Base-by-base conservation (phyloP, 495 filamentous ascomycete genomes). In the Aspergillus baeticus region DNA sequence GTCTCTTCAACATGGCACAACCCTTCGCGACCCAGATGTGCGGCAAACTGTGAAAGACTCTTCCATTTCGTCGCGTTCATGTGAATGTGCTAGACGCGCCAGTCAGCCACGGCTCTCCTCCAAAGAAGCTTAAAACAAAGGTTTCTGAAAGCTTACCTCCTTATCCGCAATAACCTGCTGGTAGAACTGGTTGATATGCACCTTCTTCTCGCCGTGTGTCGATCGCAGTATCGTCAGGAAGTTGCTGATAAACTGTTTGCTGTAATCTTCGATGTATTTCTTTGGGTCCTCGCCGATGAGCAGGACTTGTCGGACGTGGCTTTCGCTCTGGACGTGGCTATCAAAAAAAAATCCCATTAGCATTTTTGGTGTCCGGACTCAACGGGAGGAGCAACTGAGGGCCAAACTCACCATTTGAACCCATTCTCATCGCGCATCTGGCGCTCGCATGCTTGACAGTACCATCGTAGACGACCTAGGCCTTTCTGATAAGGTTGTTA, bases 41-140 rank as follows among this genome's bases (percentile, higher is more conserved):
- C 92, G 4, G 86, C 89, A 75, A 96, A 97, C 59, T 97, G 91
- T 4, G 91, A 90, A 52, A 99, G 73, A 34, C 79, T 76, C 54
- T 85, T 81, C 91, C 91, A 98, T 61, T 84, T 83, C 3, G 94
- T 98, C 36, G 91, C 80, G 71, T 96, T 98, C 86, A 97, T 88
- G 65, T 98, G 95, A 13, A 91, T 78, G 66, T 98, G 95, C 67
- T 92, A 84, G 22, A 22, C 13, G 2, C 14, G 15, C 10, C 23
- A 38, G 36, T 33, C 29, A 26, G 20, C n/a, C 39, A 14, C 39
- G 31, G 10, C 23, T 29, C 8, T 23, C n/a, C 15, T 4, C 6
- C 34, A 51, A 10, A 29, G 10, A 0, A 46, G 11, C 35, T 10
- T 23, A 17, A 31, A 7, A 4, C 5, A 50, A 26, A 15, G 20